Percentiles rank a stretch among this genome's conserved stretches.
These are phyloP conservation scores for Zostera marina DNA, from an alignment of 116 monocot species.

Conservation along the genomic window DNA sequence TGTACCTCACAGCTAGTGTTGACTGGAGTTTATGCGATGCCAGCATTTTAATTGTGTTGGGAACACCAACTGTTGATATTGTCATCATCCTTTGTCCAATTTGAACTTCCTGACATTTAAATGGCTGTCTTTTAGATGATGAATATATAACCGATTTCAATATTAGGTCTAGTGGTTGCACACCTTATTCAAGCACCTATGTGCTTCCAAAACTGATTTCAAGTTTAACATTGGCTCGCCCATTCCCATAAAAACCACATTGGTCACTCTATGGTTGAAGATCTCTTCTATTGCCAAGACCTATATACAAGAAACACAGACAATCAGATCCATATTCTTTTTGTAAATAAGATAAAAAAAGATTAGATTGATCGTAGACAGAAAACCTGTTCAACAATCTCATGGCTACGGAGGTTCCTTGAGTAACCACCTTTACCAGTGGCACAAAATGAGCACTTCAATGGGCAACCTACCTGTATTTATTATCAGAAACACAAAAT, in stretches of 20 bases:
- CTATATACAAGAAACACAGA: constrained; percentile 20
- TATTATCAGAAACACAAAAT: background rate
- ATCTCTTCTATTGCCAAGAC: constrained; percentile 83
- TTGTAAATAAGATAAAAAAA: too few relatives aligned
- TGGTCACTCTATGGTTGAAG: constrained; percentile 82
- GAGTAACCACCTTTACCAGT: constrained; percentile 93
- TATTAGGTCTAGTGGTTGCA: background rate
- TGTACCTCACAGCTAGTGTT: constrained; percentile 84
- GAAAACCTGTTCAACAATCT: constrained; percentile 89
- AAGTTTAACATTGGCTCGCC: constrained; percentile 96
- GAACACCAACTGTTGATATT: constrained; percentile 96
- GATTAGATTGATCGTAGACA: background rate
- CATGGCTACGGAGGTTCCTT: constrained; percentile 75
- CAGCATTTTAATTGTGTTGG: constrained; percentile 85
- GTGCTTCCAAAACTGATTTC: constrained; percentile 75
- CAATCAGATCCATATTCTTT: background rate
- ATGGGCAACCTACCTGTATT: constrained; percentile 80
- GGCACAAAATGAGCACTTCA: constrained; percentile 87
- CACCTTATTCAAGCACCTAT: constrained; percentile 94
- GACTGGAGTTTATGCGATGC: constrained; percentile 95
- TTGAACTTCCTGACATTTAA: constrained; percentile 47
- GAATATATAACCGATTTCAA: background rate
- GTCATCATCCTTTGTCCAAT: constrained; percentile 99
- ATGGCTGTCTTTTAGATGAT: background rate
- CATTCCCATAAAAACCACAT: constrained; percentile 99